Evolutionary conservation across 306 rosid genomes (phyloP), one percentile per base, ranked within the genome.

Genomic region (Casuarina glauca): DNA sequence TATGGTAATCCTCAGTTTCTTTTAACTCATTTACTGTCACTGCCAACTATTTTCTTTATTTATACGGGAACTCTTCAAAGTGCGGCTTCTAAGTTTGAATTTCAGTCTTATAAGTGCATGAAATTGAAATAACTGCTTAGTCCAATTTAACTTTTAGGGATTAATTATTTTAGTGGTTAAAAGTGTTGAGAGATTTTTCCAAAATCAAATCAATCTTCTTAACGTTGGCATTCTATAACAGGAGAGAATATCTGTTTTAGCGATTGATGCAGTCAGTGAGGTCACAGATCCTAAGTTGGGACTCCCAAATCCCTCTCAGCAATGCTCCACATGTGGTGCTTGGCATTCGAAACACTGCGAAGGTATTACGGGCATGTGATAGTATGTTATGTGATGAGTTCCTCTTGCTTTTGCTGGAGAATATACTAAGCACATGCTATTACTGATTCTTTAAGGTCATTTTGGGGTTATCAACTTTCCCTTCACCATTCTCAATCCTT

Each of bases 301-400:
- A 84, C 85, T 93, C 48, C 99, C 99, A 66, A 96, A 93, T 88
- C 84, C 81, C 10, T 85, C 91, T 73, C 63, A 17, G 16, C 87
- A 77, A 76, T 96, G 99, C 89, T 77, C 88, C 49, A 93, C 91
- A 76, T 96, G 99, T 82, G 96, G 94, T 72, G 82, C 99, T 8
- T 71, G 76, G 49, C 82, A 78, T 53, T 71, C 52, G 70, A 87
- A 87, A 58, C 35, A 20, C 45, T 93, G 98, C 57, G 98, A 93
- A 88, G 98, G 99, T 93, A 66, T 80, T 26, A 26, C 74, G 69
- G 77, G 70, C 72, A 53, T 49, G 62, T 74, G 50, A 75, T 50
- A 54, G 50, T 71, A 26, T 68, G 72, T 70, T 70, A 76, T 71
- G n/a, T 36, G 42, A 72, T 80, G 51, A 69, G 35, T 73, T 80